These are phyloP conservation scores for Ganoderma resinaceum DNA, from an alignment of 1,284 basidiomycete genomes.

Conservation along the genomic window DNA sequence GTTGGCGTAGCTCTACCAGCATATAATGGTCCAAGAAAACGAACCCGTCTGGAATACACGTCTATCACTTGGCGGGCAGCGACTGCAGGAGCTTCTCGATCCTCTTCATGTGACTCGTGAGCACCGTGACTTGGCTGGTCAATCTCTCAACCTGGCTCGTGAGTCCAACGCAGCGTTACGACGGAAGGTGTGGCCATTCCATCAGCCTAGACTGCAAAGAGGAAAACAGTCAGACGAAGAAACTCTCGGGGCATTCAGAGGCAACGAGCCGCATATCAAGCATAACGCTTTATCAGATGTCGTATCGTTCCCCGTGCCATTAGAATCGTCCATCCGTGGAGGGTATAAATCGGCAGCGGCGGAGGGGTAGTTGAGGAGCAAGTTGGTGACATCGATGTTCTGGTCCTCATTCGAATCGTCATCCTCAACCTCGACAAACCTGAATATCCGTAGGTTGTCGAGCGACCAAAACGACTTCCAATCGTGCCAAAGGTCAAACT, in stretches of 20 bases:
- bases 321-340: neutral
- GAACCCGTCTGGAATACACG: no score
- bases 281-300: neutral
- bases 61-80: no score
- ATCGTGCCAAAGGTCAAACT: slow-evolving; percentile 21
- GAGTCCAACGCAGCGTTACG: no score
- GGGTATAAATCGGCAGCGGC: neutral
- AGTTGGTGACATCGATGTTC: neutral
- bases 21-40: no score
- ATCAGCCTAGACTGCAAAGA: slow-evolving; percentile 14
- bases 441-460: slow-evolving; percentile 1
- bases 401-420: slow-evolving; percentile 2
- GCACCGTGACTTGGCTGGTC: no score
- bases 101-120: no score
- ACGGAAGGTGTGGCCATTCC: no score
- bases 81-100: no score
- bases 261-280: slow-evolving; percentile 2
- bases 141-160: no score
- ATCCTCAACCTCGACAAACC: slow-evolving; percentile 1
- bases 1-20: no score
- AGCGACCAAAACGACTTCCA: slow-evolving; percentile 10
- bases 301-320: neutral
- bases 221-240: no score
- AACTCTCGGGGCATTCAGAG: no score
- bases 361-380: neutral